Base-by-base conservation (phyloP, 768 basidiomycete species). In the Boletus rubescentipes region DNA sequence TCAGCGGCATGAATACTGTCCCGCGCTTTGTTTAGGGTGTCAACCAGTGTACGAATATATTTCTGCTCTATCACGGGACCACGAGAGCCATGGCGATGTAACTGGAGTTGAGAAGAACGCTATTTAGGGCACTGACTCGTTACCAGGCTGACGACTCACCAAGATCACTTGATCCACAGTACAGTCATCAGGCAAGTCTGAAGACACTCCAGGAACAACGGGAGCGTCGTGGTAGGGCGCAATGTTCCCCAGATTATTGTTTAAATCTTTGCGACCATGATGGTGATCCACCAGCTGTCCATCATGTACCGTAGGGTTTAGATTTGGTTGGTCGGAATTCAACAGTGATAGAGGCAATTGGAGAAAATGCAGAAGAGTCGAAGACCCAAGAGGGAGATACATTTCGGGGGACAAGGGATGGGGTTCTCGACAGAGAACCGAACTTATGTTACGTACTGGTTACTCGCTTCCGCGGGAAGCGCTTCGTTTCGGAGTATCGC, bases 11-110 rank as follows among this genome's bases (percentile, higher is more conserved):
- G 52, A 38, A 74, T 67, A 26, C 52, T 46, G 2, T 63, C 61
- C 16, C 48, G 45, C 9, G 64, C 52, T 39, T 61, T 50, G 3
- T 59, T 57, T 5, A 77, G 68, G 45, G 70, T 74, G 14, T 52
- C 40, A 15, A 65, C 67, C 30, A 78, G 69, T 45, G 68, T 49
- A 1, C 59, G 56, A 43, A 76, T 72, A 54, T 61, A 69, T 26
- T 15, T 6, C 15, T 63, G 62, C 63, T 69, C 67, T 6, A 34
- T 48, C 14, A 54, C 55, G 14, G 73, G 76, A 56, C 66, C 72
- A 37, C 76, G 74, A 49, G 70, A 71, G 21, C 77, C 77, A 52
- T 78, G 77, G 16, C 76, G 61, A 54, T 72, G 73, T 59, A 78
- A 66, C 77, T 77, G 40, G 11, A 3, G 21, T 37, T 12, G 18